These are phyloP conservation scores for Cyclotella cryptica DNA, from an alignment of 108 stramenopile genomes.

Conservation along the genomic window DNA sequence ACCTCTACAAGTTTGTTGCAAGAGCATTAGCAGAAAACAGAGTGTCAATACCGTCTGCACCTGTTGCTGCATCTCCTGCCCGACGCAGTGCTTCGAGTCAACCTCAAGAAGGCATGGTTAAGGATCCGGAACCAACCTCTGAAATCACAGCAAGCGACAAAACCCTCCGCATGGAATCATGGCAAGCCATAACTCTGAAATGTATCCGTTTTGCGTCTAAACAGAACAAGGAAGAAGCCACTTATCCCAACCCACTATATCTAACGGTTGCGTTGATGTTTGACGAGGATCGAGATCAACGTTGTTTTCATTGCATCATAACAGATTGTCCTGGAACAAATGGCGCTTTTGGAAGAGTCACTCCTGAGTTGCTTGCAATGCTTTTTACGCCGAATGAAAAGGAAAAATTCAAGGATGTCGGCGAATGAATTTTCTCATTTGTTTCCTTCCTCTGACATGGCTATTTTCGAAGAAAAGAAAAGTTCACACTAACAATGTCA, in stretches of 20 bases:
- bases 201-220: constrained; percentile 35
- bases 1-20: constrained; percentile 83
- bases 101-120: not conserved
- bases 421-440: not conserved
- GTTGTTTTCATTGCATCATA: constrained; percentile 82
- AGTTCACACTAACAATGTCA: no score
- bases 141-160: constrained; percentile 3
- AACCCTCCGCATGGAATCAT: constrained; percentile 17
- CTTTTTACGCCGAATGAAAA: constrained; percentile 43
- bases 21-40: constrained; percentile 49
- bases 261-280: constrained; percentile 67
- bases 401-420: not conserved
- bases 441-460: no score
- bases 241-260: constrained; percentile 32
- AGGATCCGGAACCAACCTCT: not conserved
- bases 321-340: constrained; percentile 71
- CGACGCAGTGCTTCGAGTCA: not conserved
- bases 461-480: no score
- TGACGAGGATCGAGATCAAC: constrained; percentile 71
- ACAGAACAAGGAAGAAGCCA: constrained; percentile 17
- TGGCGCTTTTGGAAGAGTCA: constrained; percentile 65
- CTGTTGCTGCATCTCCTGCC: not conserved
- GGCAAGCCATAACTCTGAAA: constrained; percentile 41
- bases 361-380: constrained; percentile 66
- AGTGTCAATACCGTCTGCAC: constrained; percentile 8